phyloP scores from a whole-genome alignment of 2,329 filamentous ascomycete genomes.

The Exophiala sp. region DNA sequence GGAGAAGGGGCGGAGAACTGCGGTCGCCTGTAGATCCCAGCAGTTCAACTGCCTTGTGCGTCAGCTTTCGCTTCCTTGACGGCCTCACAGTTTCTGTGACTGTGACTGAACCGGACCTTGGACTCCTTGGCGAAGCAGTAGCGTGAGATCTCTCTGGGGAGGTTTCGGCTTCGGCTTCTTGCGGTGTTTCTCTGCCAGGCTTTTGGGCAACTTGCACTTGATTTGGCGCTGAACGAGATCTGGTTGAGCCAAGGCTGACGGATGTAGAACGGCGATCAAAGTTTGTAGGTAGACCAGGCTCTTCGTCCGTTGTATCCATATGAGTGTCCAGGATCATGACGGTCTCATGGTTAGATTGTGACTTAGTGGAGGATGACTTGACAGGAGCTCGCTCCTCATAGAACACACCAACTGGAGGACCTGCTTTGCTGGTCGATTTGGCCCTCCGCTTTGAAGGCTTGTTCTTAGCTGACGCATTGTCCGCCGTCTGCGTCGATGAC shows the following conservation, averaged over 20 bases:
- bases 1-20: background rate
- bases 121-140: background rate
- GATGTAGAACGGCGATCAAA: background rate
- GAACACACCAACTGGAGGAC: slow-evolving; percentile 12
- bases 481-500: background rate
- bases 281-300: background rate
- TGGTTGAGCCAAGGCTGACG: background rate
- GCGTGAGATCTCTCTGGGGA: background rate
- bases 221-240: background rate
- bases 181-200: background rate
- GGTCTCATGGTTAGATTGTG: background rate
- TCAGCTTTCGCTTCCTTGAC: slow-evolving; percentile 6
- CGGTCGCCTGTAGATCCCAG: background rate
- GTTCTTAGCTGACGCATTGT: background rate
- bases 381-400: background rate
- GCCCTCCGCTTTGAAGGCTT: background rate
- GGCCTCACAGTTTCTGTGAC: background rate
- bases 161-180: too few species aligned
- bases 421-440: background rate
- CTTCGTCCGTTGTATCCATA: slow-evolving; percentile 8
- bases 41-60: slow-evolving; percentile 7
- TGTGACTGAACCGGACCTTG: background rate
- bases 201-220: background rate
- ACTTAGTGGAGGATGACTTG: background rate
- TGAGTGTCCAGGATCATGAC: background rate